A percentile compares a stretch with the other conserved stretches of the same genome.
These are phyloP conservation scores for Chlorella sp. DNA, from an alignment of 139 green algal species.

Conservation along the genomic window DNA sequence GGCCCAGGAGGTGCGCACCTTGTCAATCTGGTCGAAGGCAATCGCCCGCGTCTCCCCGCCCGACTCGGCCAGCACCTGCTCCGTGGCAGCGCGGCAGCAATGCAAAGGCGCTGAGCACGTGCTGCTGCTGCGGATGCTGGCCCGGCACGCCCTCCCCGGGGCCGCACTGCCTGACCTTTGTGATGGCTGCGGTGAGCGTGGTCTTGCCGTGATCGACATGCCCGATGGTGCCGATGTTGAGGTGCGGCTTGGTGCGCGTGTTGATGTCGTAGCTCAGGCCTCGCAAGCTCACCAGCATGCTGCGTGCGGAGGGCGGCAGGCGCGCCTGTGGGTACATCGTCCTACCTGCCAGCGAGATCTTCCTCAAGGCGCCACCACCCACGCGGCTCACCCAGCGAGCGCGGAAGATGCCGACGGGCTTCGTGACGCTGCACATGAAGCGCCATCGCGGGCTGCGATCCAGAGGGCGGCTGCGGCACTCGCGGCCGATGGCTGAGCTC, in stretches of 20 bases:
- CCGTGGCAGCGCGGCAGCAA: no score
- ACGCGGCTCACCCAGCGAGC: no score
- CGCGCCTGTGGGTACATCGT: no score
- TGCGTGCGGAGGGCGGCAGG: no score
- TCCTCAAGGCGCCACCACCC: no score
- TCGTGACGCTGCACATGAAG: no score
- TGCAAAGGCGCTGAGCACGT: not conserved
- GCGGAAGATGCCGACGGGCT: no score
- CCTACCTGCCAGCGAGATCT: no score
- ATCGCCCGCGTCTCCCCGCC: slow-evolving; percentile 69
- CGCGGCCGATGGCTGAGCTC: no score
- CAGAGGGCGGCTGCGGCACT: no score
- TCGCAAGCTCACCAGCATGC: slow-evolving; percentile 2
- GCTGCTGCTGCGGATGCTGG: not conserved
- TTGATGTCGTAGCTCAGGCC: slow-evolving; percentile 80
- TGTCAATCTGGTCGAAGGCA: slow-evolving; percentile 98
- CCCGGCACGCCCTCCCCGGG: not conserved
- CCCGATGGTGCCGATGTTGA: slow-evolving; percentile 98
- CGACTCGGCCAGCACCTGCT: slow-evolving; percentile 81
- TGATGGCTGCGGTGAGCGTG: slow-evolving; percentile 94
- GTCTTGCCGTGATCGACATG: slow-evolving; percentile 99
- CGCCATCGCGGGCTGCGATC: no score
- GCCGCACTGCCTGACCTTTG: slow-evolving; percentile 50
- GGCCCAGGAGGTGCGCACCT: slow-evolving; percentile 64
- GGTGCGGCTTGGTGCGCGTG: slow-evolving; percentile 85